phyloP scores from a whole-genome alignment of 805 yeast species.

The Cyberlindnera xishuangbannaensis region DNA sequence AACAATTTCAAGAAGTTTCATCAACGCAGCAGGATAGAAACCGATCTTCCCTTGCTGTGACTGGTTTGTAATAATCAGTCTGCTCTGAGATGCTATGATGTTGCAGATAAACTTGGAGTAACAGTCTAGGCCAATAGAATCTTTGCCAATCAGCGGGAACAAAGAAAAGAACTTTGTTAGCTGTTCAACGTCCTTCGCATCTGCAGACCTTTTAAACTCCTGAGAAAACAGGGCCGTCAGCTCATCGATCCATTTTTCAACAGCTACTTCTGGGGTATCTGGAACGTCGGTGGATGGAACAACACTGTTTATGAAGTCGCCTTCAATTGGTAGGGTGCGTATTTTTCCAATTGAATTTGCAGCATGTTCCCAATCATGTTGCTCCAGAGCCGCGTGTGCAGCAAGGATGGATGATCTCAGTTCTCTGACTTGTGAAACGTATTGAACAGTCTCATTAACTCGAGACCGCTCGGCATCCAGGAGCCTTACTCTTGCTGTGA shows the following conservation, averaged over 20 bases:
- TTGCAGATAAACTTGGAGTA: slow-evolving; percentile 85
- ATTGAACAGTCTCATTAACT: slow-evolving; percentile 54
- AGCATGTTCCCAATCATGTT: slow-evolving; percentile 69
- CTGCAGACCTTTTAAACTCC: slow-evolving; percentile 70
- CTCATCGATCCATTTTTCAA: slow-evolving; percentile 53
- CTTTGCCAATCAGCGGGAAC: slow-evolving; percentile 80
- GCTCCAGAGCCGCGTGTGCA: slow-evolving; percentile 63
- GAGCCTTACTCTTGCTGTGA: slow-evolving; percentile 63
- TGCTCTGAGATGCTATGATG: slow-evolving; percentile 73
- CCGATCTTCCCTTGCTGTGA: slow-evolving; percentile 39
- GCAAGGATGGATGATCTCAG: slow-evolving; percentile 61
- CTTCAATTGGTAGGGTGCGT: slow-evolving; percentile 51
- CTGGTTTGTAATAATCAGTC: slow-evolving; percentile 50
- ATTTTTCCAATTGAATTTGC: slow-evolving; percentile 59
- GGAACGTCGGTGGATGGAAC: slow-evolving; percentile 88
- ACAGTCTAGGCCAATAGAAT: slow-evolving; percentile 64
- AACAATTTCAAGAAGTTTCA: slow-evolving; percentile 74
- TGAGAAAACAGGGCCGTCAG: slow-evolving; percentile 51
- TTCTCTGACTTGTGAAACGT: slow-evolving; percentile 60
- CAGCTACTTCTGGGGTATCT: slow-evolving; percentile 57
- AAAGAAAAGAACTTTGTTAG: slow-evolving; percentile 77
- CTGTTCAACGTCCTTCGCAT: slow-evolving; percentile 54
- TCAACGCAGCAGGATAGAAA: slow-evolving; percentile 52
- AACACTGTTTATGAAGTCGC: slow-evolving; percentile 69
- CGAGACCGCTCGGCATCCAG: slow-evolving; percentile 66